Percentiles rank a stretch among this genome's conserved stretches.
phyloP scores from a whole-genome alignment of 2,329 filamentous ascomycete species.

The Sclerotinia minor region DNA sequence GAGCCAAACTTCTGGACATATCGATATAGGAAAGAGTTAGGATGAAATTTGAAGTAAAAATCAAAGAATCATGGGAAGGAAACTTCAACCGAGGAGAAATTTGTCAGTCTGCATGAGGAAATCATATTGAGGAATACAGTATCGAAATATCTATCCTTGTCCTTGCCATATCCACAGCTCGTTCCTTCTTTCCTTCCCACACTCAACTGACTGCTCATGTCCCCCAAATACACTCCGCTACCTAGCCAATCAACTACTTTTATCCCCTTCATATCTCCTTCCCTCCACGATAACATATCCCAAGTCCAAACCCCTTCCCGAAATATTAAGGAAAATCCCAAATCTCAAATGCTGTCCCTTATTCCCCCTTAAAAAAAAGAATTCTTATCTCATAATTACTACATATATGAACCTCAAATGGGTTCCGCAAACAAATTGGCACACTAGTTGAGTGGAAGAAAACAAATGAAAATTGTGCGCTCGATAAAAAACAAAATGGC shows the following conservation, averaged over 20 bases:
- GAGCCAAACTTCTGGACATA: too few relatives aligned
- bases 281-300: constrained; percentile 41
- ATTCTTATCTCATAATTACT: constrained; percentile 20
- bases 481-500: neutral
- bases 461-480: constrained; percentile 7
- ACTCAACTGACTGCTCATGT: neutral
- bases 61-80: neutral
- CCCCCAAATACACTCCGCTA: neutral
- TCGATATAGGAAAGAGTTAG: neutral
- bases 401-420: constrained; percentile 19
- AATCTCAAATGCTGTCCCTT: constrained; percentile 11
- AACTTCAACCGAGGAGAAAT: neutral
- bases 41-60: too few relatives aligned
- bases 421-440: neutral
- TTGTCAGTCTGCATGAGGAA: constrained; percentile 7
- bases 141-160: constrained; percentile 21
- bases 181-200: constrained; percentile 40
- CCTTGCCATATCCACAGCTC: constrained; percentile 41
- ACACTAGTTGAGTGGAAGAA: neutral
- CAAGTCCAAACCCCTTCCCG: constrained; percentile 37
- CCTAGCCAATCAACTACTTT: constrained; percentile 11
- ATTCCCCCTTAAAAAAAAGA: neutral
- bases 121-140: constrained; percentile 20
- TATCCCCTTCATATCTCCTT: neutral
- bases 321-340: constrained; percentile 13